Evolutionary conservation across 2,329 filamentous ascomycete genomes (phyloP).

Genomic region (Claviceps purpurea): DNA sequence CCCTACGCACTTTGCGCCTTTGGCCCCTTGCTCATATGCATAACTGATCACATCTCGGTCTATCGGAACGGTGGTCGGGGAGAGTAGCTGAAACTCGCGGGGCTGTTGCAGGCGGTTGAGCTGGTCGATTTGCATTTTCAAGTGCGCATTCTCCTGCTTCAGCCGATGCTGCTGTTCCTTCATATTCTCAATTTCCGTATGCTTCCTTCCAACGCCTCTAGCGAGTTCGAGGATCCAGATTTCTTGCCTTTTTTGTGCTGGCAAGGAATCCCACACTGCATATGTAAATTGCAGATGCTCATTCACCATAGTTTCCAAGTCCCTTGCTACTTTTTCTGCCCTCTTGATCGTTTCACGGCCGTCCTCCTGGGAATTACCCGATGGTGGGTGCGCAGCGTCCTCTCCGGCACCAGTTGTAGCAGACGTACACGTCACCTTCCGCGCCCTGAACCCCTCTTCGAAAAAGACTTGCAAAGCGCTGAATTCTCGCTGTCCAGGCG

Average conservation of each 20-base stretch:
- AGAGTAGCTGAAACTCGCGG: conserved; percentile 40
- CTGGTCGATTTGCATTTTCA: conserved; percentile 46
- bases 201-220: conserved; percentile 41
- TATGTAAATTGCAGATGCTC: conserved; percentile 69
- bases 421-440: conserved; percentile 41
- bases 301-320: conserved; percentile 54
- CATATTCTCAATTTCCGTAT: conserved; percentile 40
- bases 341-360: conserved; percentile 33
- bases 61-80: conserved; percentile 39
- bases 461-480: conserved; percentile 58
- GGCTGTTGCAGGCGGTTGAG: conserved; percentile 46
- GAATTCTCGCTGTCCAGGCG: conserved; percentile 61
- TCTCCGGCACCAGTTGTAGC: conserved; percentile 36
- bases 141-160: conserved; percentile 42
- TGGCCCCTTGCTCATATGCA: conserved; percentile 31
- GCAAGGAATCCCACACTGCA: conserved; percentile 58
- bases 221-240: conserved; percentile 51
- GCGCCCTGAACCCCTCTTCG: conserved; percentile 51
- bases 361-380: conserved; percentile 24
- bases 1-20: conserved; percentile 28
- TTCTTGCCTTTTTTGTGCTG: conserved; percentile 40
- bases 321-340: conserved; percentile 38
- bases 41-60: conserved; percentile 34
- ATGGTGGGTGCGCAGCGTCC: conserved; percentile 36
- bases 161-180: conserved; percentile 36